Evolutionary conservation across 441 rosid species (phyloP).

Genomic region (Metrosideros polymorpha): DNA sequence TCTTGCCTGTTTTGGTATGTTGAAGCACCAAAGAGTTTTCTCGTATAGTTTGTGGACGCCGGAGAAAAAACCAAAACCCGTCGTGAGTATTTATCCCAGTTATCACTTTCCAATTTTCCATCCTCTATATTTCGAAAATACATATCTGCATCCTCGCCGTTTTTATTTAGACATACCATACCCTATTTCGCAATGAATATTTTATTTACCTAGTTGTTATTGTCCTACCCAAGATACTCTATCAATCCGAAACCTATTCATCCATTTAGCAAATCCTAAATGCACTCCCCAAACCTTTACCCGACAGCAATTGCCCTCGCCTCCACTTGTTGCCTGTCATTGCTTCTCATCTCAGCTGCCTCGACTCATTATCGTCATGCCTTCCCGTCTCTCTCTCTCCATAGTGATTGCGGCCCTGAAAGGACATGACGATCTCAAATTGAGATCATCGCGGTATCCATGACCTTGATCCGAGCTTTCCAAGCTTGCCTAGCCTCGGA

Average conservation of each 20-base stretch:
- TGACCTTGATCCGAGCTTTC: not conserved
- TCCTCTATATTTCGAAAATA: not conserved
- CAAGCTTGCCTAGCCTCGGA: too few relatives aligned
- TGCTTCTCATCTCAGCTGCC: not conserved
- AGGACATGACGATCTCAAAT: not conserved
- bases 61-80: rapidly evolving
- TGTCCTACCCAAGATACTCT: too few relatives aligned
- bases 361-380: too few relatives aligned
- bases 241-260: too few relatives aligned
- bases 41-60: not conserved
- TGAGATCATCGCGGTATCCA: not conserved
- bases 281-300: not conserved
- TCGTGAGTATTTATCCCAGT: too few relatives aligned
- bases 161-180: not conserved
- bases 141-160: not conserved
- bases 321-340: not conserved
- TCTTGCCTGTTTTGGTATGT: not conserved
- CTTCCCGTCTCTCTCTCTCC: too few relatives aligned
- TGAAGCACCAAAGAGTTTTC: not conserved
- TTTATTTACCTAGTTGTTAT: too few relatives aligned
- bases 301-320: not conserved
- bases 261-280: not conserved
- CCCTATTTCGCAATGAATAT: not conserved
- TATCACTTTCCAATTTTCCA: too few relatives aligned
- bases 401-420: not conserved